Evolutionary conservation across 768 basidiomycete species (phyloP).

Genomic region (Macrolepiota albuminosa): DNA sequence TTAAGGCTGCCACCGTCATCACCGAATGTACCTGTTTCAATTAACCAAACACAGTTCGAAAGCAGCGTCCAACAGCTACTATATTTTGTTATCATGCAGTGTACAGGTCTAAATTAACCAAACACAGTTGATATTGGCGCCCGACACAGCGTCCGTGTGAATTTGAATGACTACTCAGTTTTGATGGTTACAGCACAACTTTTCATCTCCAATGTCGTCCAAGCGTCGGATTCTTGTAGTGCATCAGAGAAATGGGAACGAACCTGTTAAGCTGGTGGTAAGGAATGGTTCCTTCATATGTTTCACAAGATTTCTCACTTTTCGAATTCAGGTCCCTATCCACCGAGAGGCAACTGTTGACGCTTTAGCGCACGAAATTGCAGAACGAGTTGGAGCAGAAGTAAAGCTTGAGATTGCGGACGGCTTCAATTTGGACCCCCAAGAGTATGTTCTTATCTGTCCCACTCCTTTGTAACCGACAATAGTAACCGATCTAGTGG

Average conservation of each 20-base stretch:
- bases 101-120: background rate
- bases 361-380: background rate
- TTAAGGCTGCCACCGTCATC: background rate
- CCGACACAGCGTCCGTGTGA: too few relatives aligned
- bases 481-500: background rate
- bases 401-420: background rate
- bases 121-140: too few relatives aligned
- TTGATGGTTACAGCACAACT: too few relatives aligned
- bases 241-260: background rate
- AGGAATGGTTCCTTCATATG: background rate
- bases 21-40: background rate
- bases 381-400: background rate
- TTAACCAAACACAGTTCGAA: too few relatives aligned
- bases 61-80: too few relatives aligned
- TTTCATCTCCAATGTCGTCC: too few relatives aligned
- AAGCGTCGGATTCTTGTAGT: background rate
- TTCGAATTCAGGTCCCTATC: too few relatives aligned
- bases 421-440: background rate
- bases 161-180: too few relatives aligned
- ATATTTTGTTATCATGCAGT: background rate
- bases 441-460: background rate
- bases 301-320: background rate
- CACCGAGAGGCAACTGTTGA: too few relatives aligned
- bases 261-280: background rate
- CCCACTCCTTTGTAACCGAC: background rate